Evolutionary conservation across 805 yeast genomes (phyloP), one percentile per base, ranked within the genome.

Genomic region (Saccharomycopsis javanensis): DNA sequence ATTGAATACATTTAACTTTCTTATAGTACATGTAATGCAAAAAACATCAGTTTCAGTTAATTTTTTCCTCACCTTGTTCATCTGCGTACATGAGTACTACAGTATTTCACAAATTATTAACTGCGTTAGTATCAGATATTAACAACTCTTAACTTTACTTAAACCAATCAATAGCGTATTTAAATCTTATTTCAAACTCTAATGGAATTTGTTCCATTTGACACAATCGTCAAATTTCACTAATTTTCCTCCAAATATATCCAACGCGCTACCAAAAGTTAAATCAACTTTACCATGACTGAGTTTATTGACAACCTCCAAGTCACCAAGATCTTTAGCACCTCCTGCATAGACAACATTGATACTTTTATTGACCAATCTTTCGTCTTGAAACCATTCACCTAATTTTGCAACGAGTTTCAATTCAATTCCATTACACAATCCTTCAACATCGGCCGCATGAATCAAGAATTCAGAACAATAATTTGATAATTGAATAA

Each of bases 381-480:
- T 18, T 59, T 56, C 27, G 30, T 60, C 54, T 18, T 50, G 27
- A 62, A 82, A 77, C 98, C 98, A 94, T 62, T 84, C 81, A 23
- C 89, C 89, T 45, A 94, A 72, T 57, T 78, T 78, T 28, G 59
- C 57, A 4, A 94, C 97, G 48, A 94, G 73, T 16, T 82, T 79
- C 66, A 83, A 83, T 66, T 94, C 99, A 34, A 94, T 87, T 0
- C 99, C 99, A 46, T 81, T 79, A 68, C 99, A 94, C 16, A 94
- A 75, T 0, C 99, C 99, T 71, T 94, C 99, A 2, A 94, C 98
- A 70, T 94, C 99, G 0, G 99, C 99, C 2, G 99, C 99, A 72
- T 94, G 99, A 16, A 94, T 85, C 55, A 94, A 72, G 66, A 92
- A 88, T 71, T 94, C 99, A 62, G 81, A 79, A 65, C 97, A 88